Evolutionary conservation across 768 basidiomycete species (phyloP), one percentile per base, ranked within the genome.

Genomic region (Boletus reticuloceps): DNA sequence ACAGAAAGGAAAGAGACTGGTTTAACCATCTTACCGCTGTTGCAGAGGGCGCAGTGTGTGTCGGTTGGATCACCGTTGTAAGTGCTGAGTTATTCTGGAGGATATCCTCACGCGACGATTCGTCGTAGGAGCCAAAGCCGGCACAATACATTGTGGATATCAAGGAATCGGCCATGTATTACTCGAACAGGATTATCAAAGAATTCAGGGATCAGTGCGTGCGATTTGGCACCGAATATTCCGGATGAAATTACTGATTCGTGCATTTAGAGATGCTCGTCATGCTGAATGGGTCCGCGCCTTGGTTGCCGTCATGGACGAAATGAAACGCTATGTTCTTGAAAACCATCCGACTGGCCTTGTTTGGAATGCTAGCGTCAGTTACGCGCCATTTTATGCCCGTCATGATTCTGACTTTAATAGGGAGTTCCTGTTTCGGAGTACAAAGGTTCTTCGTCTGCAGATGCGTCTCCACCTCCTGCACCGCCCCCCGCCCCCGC

Each of bases 131-230:
- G 75, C 81, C 84, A 8, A 92, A 90, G 67, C 96, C 96, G 1
- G 91, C 80, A 6, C 82, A 88, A 25, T 88, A 81, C 59, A 77
- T 98, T n/a, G 76, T 72, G 17, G 91, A 94, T 47, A 82, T 89
- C 71, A 95, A 90, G 72, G 94, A 98, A 25, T 83, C 90, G 5
- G 82, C 88, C 12, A 79, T 83, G 65, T 99, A 92, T 74, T 98
- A 93, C 69, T 86, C 86, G 2, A 92, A 97, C 72, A 84, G 86
- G 55, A 81, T 98, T 44, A 86, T 94, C 72, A 92, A 94, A 71
- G 92, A 95, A 59, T 92, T 82, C 79, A 98, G 93, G 70, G 91
- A 92, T 8, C 92, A 91, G 96, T 94, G 56, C 54, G 89, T 67
- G 4, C 58, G 13, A 37, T 42, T 42, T 20, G n/a, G 7, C 16